A percentile compares a stretch with the other conserved stretches of the same genome.
These are phyloP conservation scores for Gigaspora rosea DNA, from an alignment of 192 early-diverging fungal species.

Conservation along the genomic window DNA sequence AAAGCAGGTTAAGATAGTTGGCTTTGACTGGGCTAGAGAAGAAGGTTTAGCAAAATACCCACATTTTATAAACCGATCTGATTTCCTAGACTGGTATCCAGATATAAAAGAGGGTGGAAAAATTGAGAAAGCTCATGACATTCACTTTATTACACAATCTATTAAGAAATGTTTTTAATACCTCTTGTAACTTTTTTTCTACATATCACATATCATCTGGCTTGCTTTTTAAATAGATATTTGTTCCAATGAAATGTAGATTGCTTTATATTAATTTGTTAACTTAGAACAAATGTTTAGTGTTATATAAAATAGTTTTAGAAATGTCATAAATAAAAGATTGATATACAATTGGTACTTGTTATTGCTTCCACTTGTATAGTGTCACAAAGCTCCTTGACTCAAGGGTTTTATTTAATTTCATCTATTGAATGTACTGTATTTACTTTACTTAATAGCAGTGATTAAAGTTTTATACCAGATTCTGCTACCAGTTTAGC, in stretches of 20 bases:
- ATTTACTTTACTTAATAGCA: no score
- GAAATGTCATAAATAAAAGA: slow-evolving; percentile 8
- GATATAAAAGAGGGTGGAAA: background rate
- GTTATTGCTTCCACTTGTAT: slow-evolving; percentile 4
- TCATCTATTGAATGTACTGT: no score
- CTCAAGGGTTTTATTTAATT: no score
- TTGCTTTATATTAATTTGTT: slow-evolving; percentile 1
- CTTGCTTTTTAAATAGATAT: slow-evolving; percentile 6
- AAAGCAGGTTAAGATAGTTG: slow-evolving; percentile 3
- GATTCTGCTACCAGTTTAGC: no score
- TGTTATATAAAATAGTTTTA: background rate
- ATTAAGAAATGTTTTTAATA: slow-evolving; percentile 10
- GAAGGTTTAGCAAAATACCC: background rate
- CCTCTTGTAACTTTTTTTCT: background rate
- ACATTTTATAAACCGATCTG: slow-evolving; percentile 9
- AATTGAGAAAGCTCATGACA: slow-evolving; percentile 16
- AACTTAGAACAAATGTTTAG: background rate
- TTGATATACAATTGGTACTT: slow-evolving; percentile 1
- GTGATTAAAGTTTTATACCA: no score
- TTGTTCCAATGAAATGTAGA: background rate
- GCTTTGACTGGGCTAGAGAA: background rate
- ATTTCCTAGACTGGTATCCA: slow-evolving; percentile 5
- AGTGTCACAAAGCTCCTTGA: no score
- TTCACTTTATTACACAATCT: slow-evolving; percentile 16
- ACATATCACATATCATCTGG: background rate